Percentiles rank a stretch among this genome's conserved stretches.
Evolutionary conservation across 2,329 filamentous ascomycete genomes (phyloP).

Genomic region (Phialemoniopsis sp.): DNA sequence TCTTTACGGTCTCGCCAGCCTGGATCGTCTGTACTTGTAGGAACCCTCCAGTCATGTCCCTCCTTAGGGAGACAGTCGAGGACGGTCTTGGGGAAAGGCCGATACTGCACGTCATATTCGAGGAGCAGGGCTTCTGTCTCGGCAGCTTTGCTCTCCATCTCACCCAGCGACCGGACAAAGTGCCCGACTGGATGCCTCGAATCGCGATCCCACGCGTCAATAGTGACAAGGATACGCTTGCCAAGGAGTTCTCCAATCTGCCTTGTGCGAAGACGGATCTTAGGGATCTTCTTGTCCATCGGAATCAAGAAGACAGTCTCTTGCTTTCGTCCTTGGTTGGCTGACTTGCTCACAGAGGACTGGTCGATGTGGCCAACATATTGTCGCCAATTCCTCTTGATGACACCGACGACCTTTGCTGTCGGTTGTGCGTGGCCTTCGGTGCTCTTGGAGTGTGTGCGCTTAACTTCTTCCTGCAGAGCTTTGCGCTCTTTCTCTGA

Average conservation of each 20-base stretch:
- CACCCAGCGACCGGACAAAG: conserved; percentile 87
- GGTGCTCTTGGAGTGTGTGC: conserved; percentile 69
- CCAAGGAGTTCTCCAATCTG: conserved; percentile 86
- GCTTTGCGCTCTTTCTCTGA: conserved; percentile 82
- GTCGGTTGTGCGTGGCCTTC: conserved; percentile 85
- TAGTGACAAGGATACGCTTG: conserved; percentile 86
- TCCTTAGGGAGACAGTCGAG: conserved; percentile 88
- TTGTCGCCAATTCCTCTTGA: conserved; percentile 96
- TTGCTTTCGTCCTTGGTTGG: conserved; percentile 75
- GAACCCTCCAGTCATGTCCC: conserved; percentile 92
- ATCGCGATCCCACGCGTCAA: conserved; percentile 93
- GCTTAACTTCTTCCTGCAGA: conserved; percentile 86
- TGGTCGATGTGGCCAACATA: conserved; percentile 95
- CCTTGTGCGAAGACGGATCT: conserved; percentile 87
- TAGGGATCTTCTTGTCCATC: conserved; percentile 97
- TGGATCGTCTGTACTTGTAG: conserved; percentile 70
- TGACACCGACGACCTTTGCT: conserved; percentile 83
- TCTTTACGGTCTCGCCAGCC: conserved; percentile 86
- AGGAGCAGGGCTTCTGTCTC: conserved; percentile 93
- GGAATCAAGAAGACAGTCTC: conserved; percentile 93
- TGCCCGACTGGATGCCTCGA: conserved; percentile 90
- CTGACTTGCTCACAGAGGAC: conserved; percentile 71
- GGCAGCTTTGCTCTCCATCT: conserved; percentile 93
- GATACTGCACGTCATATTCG: conserved; percentile 96
- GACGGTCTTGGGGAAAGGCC: conserved; percentile 93